phyloP scores from a whole-genome alignment of 2,329 filamentous ascomycete genomes.

The Eutypella sp. region DNA sequence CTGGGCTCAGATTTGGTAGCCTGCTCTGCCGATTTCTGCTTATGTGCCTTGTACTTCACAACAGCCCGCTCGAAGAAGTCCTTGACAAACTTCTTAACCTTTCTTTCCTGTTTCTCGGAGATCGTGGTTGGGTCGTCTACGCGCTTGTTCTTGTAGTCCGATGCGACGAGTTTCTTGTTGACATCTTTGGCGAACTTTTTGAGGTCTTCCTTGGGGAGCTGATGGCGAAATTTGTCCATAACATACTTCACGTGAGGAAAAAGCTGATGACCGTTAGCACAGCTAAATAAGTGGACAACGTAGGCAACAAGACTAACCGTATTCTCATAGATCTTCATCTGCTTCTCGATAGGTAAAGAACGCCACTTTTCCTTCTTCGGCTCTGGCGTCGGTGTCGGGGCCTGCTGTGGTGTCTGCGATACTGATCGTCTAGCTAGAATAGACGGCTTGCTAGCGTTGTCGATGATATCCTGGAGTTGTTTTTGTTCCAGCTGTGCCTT shows the following conservation, averaged over 20 bases:
- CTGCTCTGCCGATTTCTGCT: slow-evolving; percentile 48
- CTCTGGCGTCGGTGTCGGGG: slow-evolving; percentile 50
- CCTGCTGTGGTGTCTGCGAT: slow-evolving; percentile 61
- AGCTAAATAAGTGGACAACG: slow-evolving; percentile 8
- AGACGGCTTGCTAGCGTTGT: slow-evolving; percentile 72
- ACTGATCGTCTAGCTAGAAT: slow-evolving; percentile 48
- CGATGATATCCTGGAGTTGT: slow-evolving; percentile 76
- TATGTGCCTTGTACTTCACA: slow-evolving; percentile 63
- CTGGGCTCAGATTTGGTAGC: slow-evolving; percentile 22
- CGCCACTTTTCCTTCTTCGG: slow-evolving; percentile 68
- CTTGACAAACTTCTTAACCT: slow-evolving; percentile 77
- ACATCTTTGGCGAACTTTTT: slow-evolving; percentile 63
- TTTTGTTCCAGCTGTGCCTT: slow-evolving; percentile 61
- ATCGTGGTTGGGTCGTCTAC: slow-evolving; percentile 75
- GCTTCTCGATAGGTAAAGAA: slow-evolving; percentile 69
- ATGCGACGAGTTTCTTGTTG: slow-evolving; percentile 83
- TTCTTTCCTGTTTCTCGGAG: slow-evolving; percentile 70
- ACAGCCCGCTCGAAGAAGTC: slow-evolving; percentile 86
- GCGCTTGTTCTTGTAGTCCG: slow-evolving; percentile 86
- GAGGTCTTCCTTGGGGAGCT: slow-evolving; percentile 74
- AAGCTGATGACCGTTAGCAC: slow-evolving; percentile 47
- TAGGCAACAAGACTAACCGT: slow-evolving; percentile 56
- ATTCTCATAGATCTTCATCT: slow-evolving; percentile 92
- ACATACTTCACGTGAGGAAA: slow-evolving; percentile 82
- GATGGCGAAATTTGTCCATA: slow-evolving; percentile 80